Evolutionary conservation across 2,329 filamentous ascomycete genomes (phyloP), one percentile per base, ranked within the genome.

Genomic region (Beauveria australis): DNA sequence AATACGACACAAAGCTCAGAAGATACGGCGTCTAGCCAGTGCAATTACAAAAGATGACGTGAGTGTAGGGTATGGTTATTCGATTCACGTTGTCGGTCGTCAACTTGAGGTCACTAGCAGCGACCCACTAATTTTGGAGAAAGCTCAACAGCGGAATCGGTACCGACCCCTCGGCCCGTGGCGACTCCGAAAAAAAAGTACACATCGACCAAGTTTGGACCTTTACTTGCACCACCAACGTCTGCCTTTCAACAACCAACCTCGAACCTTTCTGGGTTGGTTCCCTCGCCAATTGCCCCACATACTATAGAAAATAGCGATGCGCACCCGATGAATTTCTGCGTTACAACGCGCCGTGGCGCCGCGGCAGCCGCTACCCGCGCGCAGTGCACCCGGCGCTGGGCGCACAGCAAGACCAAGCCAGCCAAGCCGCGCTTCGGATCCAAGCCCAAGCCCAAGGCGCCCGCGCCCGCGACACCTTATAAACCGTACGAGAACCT

Each of bases 401-500:
- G 66, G 53, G 67, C 71, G 41, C 48, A 53, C 52, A 22, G 24
- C 48, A 14, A 44, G n/a, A 18, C 19, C 30, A 24, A 37, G 46
- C 26, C 46, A 59, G 67, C 53, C 65, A 67, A 63, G 58, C 65
- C 30, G 30, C 43, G 43, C 30, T 14, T 47, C 63, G 66, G 46
- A 66, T 64, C 43, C 63, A 66, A 53, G 61, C 63, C 62, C 33
- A 66, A 64, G 60, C 56, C 65, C 47, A 64, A 64, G 28, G 64
- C 69, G 33, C 26, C 52, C 24, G 16, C 68, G 24, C 61, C 58
- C 5, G n/a, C 65, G 18, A 69, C 61, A 55, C 64, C 65, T 30
- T 72, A 70, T 62, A 73, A 72, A 61, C 67, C 70, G 72, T 74
- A 67, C 43, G 66, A 58, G 43, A 46, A 16, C 3, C 4, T 16